Base-by-base conservation (phyloP, 140 eudicot genomes). In the Flaveria floridana region DNA sequence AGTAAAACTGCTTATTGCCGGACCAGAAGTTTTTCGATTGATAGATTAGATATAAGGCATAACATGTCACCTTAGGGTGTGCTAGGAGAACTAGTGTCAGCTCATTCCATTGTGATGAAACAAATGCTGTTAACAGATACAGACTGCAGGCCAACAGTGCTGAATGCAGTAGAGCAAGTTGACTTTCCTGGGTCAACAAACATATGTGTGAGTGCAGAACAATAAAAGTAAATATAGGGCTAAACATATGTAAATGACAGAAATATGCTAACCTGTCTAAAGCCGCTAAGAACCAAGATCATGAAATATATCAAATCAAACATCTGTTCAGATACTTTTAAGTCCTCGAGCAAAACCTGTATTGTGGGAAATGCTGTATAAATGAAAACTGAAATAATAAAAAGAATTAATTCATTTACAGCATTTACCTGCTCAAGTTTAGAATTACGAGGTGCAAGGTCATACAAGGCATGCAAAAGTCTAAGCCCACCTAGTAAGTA, bases 291-390 rank as follows among this genome's bases (percentile, higher is more conserved):
- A 74, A 82, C 76, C 56, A 79, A 61, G 64, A 90, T 78, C 71
- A 74, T 73, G 86, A 82, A 88, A 75, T 88, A 87, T 51, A 86
- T 82, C 61, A 95, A 82, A 82, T 95, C 99, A 77, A 95, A 66
- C 76, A 88, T 76, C 80, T 95, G 97, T 68, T 84, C 89, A 48
- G 89, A 85, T 74, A 95, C 83, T 76, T 82, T 89, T 70, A 88
- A 71, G 70, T 95, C 97, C 75, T 95, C 99, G 13, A 87, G 87
- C 87, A 91, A 68, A 68, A 91, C 86, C 99, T 95, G 96, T 59
- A 80, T 80, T 46, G 25, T 21, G 80, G 63, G 73, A 82, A 59
- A 48, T 28, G 46, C 26, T 26, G 59, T 75, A 64, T 50, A 44
- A 66, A 70, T 62, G 46, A 59, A 30, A 70, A 15, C 4, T 67